These are phyloP conservation scores for Penicillium canariense DNA, from an alignment of 495 filamentous ascomycete species.

Conservation along the genomic window DNA sequence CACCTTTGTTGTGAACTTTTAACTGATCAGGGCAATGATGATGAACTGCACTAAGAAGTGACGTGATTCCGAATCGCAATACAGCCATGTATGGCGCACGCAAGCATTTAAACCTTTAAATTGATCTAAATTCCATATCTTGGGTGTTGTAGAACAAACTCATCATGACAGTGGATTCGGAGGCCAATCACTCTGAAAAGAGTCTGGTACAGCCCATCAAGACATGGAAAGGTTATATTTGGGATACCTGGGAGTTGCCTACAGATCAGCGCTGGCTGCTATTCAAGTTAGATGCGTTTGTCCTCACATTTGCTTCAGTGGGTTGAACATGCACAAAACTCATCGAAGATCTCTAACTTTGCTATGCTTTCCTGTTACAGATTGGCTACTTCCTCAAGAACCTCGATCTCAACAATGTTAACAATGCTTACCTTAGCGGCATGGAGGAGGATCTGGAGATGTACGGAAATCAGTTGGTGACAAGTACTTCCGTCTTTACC, in stretches of 20 bases:
- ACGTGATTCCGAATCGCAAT: background rate
- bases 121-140: background rate
- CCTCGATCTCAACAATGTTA: conserved; percentile 36
- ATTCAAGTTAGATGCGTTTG: background rate
- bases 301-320: background rate
- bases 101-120: background rate
- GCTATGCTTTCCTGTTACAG: background rate
- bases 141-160: background rate
- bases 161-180: background rate
- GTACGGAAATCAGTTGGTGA: conserved; percentile 21
- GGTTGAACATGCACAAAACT: background rate
- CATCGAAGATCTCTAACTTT: background rate
- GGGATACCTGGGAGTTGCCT: background rate
- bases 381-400: background rate
- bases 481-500: conserved; percentile 25
- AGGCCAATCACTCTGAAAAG: background rate
- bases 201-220: background rate
- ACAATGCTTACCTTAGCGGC: conserved; percentile 44
- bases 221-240: background rate
- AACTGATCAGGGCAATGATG: background rate
- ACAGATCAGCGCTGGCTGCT: background rate
- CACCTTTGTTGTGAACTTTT: background rate
- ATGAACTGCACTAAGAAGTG: background rate
- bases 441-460: conserved; percentile 41
- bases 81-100: background rate